Percentiles rank a stretch among this genome's conserved stretches.
Evolutionary conservation across 257 asterid genomes (phyloP).

Genomic region (Coffea canephora): DNA sequence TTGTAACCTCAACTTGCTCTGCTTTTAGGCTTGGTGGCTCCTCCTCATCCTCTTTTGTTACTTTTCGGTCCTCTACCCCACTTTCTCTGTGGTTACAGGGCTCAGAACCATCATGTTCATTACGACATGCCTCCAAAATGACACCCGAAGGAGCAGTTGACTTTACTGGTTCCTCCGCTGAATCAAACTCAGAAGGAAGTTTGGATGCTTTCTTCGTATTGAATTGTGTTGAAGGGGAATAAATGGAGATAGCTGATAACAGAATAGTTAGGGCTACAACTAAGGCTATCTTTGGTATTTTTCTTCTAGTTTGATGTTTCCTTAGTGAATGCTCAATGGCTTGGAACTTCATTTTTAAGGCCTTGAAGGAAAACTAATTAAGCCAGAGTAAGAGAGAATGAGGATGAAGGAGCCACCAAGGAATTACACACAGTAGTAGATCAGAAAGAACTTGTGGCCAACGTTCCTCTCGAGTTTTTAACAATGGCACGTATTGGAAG

Average conservation of each 20-base stretch:
- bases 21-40: background rate
- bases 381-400: background rate
- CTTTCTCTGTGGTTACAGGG: background rate
- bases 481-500: background rate
- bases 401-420: background rate
- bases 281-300: constrained; percentile 8
- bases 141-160: background rate
- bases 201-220: background rate
- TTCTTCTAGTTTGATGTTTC: constrained; percentile 8
- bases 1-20: background rate
- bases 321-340: constrained; percentile 7
- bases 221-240: constrained; percentile 7
- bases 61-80: background rate
- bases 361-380: background rate
- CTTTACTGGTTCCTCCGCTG: background rate
- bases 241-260: constrained; percentile 12
- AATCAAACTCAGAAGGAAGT: background rate
- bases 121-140: background rate
- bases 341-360: background rate
- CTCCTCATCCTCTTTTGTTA: background rate
- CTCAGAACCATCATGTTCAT: background rate
- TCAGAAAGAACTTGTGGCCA: too few relatives aligned
- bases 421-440: background rate
- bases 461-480: too few relatives aligned
- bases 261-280: constrained; percentile 6